Base-by-base conservation (phyloP, 2,329 filamentous ascomycete species). In the Helminthosporium solani region DNA sequence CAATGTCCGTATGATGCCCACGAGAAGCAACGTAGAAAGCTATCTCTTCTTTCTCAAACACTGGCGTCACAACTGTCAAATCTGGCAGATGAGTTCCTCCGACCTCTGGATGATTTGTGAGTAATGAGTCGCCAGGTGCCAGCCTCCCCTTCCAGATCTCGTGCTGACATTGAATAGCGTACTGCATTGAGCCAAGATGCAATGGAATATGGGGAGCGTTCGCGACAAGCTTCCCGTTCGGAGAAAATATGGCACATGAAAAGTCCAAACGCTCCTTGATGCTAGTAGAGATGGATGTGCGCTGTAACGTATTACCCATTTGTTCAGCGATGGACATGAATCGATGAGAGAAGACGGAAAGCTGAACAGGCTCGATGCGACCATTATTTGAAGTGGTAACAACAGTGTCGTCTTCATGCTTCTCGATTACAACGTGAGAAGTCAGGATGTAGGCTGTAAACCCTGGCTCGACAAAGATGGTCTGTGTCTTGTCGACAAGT, bases 401-500 rank as follows among this genome's bases (percentile, higher is more conserved):
- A 9, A 20, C 15, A 8, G 6, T 14, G 3, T 28, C 12, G 14
- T 9, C 6, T 25, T 34, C 15, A 6, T 27, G 39, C 3, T 21
- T 44, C 82, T 81, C 66, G 89, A 90, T 0, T 86, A 96, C 79
- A 9, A 95, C 88, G 59, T 95, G 90, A 0, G 88, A 94, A 53
- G 87, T 79, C 11, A 94, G 82, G 21, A 95, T 78, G 18, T 88
- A 71, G 0, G 90, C 90, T 14, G 81, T 80, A 1, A 88, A 81
- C 21, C 79, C 80, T 0, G 90, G 90, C 0, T 86, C 86, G 5
- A 96, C 83, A 0, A 96, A 87, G 51, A 96, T 91, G 0, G 90
- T 96, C 69, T 95, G 90, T 1, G 87, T 90, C 12, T 85, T 85
- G 61, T 90, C 90, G 1, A 88, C 87, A 42, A 95, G 77, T 70